Conservation (phyloP, 202 grass and related monocot genomes). For the Musa balbisiana region DNA sequence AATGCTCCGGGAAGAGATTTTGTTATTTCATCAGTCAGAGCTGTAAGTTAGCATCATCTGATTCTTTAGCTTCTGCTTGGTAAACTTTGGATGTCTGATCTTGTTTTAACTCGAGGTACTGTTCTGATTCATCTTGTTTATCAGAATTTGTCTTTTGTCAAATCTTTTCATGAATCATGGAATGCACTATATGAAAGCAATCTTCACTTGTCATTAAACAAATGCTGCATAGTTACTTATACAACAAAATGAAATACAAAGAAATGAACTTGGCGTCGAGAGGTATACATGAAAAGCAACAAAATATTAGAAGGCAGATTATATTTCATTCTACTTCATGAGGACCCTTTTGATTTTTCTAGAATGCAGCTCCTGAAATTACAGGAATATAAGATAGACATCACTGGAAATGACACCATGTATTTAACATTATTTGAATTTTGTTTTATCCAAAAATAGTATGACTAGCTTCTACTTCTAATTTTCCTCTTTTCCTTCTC, state of each 20-base stretch:
- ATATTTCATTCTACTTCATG: not conserved
- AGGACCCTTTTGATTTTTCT: not conserved
- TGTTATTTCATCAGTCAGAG: constrained; percentile 77
- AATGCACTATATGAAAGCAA: not conserved
- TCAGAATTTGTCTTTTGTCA: not conserved
- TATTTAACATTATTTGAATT: not conserved
- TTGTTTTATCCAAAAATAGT: not conserved
- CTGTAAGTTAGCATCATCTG: constrained; percentile 50
- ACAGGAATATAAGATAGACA: not conserved
- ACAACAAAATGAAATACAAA: not conserved
- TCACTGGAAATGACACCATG: not conserved
- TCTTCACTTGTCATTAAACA: not conserved
- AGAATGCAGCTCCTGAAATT: not conserved
- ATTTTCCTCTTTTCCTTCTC: not conserved
- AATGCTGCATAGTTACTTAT: not conserved
- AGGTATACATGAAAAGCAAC: not conserved
- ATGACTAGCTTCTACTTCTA: not conserved
- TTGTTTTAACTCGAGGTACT: not conserved
- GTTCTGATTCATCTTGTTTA: not conserved
- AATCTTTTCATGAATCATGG: not conserved
- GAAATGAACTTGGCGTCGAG: not conserved
- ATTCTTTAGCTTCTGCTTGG: not conserved
- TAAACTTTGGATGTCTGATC: not conserved
- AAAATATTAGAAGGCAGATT: not conserved
- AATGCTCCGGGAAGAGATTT: constrained; percentile 54